Conservation (phyloP, 2,329 filamentous ascomycete genomes). For the Aureobasidium sp. region DNA sequence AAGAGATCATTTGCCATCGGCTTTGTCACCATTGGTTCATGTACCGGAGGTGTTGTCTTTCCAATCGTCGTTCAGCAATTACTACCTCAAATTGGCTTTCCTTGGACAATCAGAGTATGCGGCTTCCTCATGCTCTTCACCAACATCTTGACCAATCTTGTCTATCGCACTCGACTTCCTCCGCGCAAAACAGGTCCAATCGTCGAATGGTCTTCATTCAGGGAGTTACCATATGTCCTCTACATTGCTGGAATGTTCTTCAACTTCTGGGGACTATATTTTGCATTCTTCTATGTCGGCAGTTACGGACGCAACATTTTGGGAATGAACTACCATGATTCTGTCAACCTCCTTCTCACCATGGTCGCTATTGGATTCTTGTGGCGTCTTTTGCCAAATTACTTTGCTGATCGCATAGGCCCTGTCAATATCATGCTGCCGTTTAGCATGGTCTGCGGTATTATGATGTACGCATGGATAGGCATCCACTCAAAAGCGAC, state of each 20-base stretch:
- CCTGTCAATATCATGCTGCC: conserved; percentile 52
- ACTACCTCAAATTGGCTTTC: conserved; percentile 54
- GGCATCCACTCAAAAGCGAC: conserved; percentile 37
- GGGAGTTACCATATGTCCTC: conserved; percentile 30
- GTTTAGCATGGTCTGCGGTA: conserved; percentile 38
- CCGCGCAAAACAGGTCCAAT: conserved; percentile 33
- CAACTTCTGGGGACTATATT: conserved; percentile 30
- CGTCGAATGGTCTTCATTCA: conserved; percentile 32
- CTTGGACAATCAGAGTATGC: conserved; percentile 53
- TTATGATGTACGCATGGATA: conserved; percentile 52
- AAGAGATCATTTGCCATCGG: conserved; percentile 31
- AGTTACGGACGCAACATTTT: conserved; percentile 32
- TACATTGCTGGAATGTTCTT: conserved; percentile 24
- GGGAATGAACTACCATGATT: conserved; percentile 43
- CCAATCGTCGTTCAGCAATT: conserved; percentile 49
- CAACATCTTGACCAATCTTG: conserved; percentile 24
- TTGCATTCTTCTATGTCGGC: conserved; percentile 41
- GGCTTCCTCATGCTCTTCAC: conserved; percentile 46
- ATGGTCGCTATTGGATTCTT: conserved; percentile 52
- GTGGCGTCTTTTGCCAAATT: conserved; percentile 47
- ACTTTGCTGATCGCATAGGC: conserved; percentile 50
- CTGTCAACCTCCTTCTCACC: conserved; percentile 51
- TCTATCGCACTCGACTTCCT: conserved; percentile 32
- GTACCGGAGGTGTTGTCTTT: conserved; percentile 57
- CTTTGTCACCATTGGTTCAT: conserved; percentile 52